Evolutionary conservation across 1,284 basidiomycete genomes (phyloP), one percentile per base, ranked within the genome.

Genomic region (Cutaneotrichosporon curvatum): DNA sequence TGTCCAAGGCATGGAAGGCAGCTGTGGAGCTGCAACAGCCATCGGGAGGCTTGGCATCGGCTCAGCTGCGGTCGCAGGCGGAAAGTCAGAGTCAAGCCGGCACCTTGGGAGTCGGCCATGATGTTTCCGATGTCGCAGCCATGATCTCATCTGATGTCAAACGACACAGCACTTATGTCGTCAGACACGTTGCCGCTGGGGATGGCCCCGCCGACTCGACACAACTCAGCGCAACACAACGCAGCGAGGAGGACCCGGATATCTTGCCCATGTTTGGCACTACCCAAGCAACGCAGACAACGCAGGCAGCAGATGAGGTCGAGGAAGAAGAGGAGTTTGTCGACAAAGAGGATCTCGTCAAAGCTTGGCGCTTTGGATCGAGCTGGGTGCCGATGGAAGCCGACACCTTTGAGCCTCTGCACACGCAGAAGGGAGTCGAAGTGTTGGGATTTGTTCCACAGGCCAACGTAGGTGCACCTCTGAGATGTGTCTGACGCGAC

Each of bases 361-460:
- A 80, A 53, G 94, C 90, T 0, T 96, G 86, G 78, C 87, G 89
- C 67, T 95, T 96, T 58, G 94, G 94, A 5, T 82, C 85, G 4
- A 87, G 84, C 3, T 89, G 90, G 67, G 83, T 83, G 2, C 87
- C 89, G 2, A 82, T 84, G 67, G 83, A 86, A 3, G 85, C 87
- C 33, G 75, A 75, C 36, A 85, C 83, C 42, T 92, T 90, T 57
- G 78, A 79, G 34, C 78, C 76, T 45, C 72, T 90, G 23, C 73
- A 76, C 4, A 87, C 88, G 1, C 78, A 74, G 60, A 84, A 83
- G 60, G 89, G 90, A 1, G 83, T 96, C 32, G 88, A 95, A 49
- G 81, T 97, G 36, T 80, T 86, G 53, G 85, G 84, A 0, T 94
- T 96, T 73, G 84, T 92, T 68, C 77, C 76, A 1, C 67, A 67